These are phyloP conservation scores for Penicillium sp. DNA, from an alignment of 2,329 filamentous ascomycete species.

Conservation along the genomic window DNA sequence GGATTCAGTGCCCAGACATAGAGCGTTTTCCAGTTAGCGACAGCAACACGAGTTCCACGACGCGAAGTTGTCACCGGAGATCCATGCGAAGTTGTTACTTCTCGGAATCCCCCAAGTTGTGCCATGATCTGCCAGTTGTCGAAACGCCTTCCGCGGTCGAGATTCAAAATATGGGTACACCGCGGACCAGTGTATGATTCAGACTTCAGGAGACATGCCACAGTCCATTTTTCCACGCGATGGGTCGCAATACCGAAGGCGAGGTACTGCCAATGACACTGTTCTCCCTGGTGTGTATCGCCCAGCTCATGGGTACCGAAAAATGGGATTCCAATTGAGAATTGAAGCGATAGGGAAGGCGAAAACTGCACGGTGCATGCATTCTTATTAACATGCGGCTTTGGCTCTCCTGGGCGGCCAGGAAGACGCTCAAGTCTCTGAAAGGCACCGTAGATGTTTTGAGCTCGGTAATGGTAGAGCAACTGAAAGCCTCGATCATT, in stretches of 20 bases:
- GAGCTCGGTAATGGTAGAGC: slow-evolving; percentile 35
- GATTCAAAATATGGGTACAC: slow-evolving; percentile 37
- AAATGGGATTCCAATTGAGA: slow-evolving; percentile 42
- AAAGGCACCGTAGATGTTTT: slow-evolving; percentile 36
- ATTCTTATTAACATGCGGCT: slow-evolving; percentile 19
- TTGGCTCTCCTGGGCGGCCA: slow-evolving; percentile 14
- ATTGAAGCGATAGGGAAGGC: slow-evolving; percentile 27
- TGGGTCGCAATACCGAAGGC: slow-evolving; percentile 39
- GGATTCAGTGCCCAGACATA: slow-evolving; percentile 44
- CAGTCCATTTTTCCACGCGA: slow-evolving; percentile 33
- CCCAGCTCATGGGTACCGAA: slow-evolving; percentile 35
- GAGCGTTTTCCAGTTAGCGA: slow-evolving; percentile 43
- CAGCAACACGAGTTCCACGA: slow-evolving; percentile 39
- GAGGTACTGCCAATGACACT: slow-evolving; percentile 43
- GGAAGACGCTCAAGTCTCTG: slow-evolving; percentile 26
- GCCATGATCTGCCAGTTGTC: slow-evolving; percentile 37
- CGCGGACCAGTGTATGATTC: slow-evolving; percentile 27
- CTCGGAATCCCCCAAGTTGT: slow-evolving; percentile 36
- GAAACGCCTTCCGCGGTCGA: slow-evolving; percentile 42
- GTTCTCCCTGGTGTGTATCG: slow-evolving; percentile 9
- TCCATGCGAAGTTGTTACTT: slow-evolving; percentile 37
- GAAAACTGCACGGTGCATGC: slow-evolving; percentile 27
- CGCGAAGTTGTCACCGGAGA: slow-evolving; percentile 39
- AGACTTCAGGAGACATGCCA: slow-evolving; percentile 40
- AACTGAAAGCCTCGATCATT: slow-evolving; percentile 39